phyloP scores from a whole-genome alignment of 768 basidiomycete genomes.

The Macrolepiota dolichaula region DNA sequence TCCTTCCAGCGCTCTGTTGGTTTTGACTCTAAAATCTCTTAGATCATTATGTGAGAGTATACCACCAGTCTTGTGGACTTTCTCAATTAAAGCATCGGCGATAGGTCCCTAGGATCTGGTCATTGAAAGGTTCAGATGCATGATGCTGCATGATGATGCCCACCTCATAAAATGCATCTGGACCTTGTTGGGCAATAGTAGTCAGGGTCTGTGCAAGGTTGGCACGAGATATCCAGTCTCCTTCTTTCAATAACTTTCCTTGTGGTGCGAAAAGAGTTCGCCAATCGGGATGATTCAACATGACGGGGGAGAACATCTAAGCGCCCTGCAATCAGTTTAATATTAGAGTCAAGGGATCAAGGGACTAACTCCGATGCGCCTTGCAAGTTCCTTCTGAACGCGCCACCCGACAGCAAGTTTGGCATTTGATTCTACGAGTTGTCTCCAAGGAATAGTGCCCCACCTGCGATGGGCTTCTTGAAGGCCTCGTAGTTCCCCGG shows the following conservation, averaged over 20 bases:
- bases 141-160: slow-evolving; percentile 15
- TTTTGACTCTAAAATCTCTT: slow-evolving; percentile 61
- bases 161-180: slow-evolving; percentile 81
- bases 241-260: slow-evolving; percentile 67
- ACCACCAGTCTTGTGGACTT: slow-evolving; percentile 71
- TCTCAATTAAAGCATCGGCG: slow-evolving; percentile 73
- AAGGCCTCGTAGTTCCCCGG: slow-evolving; percentile 87
- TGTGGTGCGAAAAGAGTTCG: slow-evolving; percentile 76
- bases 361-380: slow-evolving; percentile 43
- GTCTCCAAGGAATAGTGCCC: slow-evolving; percentile 77
- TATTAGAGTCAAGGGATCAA: neutral
- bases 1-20: slow-evolving; percentile 72
- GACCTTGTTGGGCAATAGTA: slow-evolving; percentile 70
- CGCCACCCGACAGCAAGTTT: slow-evolving; percentile 77
- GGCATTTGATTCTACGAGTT: slow-evolving; percentile 72
- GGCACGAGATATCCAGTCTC: slow-evolving; percentile 67
- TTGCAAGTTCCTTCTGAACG: slow-evolving; percentile 74
- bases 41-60: slow-evolving; percentile 78
- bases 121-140: slow-evolving; percentile 11
- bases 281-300: slow-evolving; percentile 75
- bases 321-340: neutral
- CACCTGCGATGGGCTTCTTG: slow-evolving; percentile 80
- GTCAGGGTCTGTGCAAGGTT: slow-evolving; percentile 78
- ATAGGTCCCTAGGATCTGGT: slow-evolving; percentile 59
- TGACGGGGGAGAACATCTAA: slow-evolving; percentile 44